Percentiles rank a stretch among this genome's conserved stretches.
These are phyloP conservation scores for Bacidia gigantensis DNA, from an alignment of 495 filamentous ascomycete genomes.

Conservation along the genomic window DNA sequence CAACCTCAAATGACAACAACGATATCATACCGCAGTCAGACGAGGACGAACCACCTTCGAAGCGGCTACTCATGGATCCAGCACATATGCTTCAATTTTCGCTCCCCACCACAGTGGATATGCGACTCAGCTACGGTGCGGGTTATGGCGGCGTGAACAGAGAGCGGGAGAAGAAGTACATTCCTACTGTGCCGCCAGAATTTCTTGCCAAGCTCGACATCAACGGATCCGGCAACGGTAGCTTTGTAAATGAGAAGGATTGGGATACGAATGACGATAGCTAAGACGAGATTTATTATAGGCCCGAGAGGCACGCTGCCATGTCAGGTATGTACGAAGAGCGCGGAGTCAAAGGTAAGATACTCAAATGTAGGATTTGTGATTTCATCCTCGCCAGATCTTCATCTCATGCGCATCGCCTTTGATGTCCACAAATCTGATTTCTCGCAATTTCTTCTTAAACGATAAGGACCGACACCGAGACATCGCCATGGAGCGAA, in stretches of 20 bases:
- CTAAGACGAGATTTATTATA: background rate
- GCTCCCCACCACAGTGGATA: slow-evolving; percentile 89
- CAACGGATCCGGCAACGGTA: slow-evolving; percentile 19
- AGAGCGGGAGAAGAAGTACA: slow-evolving; percentile 86
- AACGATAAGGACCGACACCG: too few species aligned
- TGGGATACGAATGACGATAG: slow-evolving; percentile 12
- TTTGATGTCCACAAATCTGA: too few species aligned
- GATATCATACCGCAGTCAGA: background rate
- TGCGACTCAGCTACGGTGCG: slow-evolving; percentile 89
- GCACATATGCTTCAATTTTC: slow-evolving; percentile 89
- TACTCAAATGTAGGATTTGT: too few species aligned
- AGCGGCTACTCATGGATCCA: slow-evolving; percentile 70
- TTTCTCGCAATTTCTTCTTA: too few species aligned
- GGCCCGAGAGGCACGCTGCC: too few species aligned
- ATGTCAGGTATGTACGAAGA: background rate
- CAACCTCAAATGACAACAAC: background rate
- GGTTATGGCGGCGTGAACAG: slow-evolving; percentile 86
- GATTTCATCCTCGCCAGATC: too few species aligned
- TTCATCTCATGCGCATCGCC: too few species aligned
- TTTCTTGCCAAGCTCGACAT: slow-evolving; percentile 82
- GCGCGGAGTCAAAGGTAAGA: background rate
- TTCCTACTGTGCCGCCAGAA: slow-evolving; percentile 89
- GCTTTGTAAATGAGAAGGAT: slow-evolving; percentile 11
- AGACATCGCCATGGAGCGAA: too few species aligned
- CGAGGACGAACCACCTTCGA: slow-evolving; percentile 17